Conservation (phyloP, 2,329 filamentous ascomycete genomes). For the Chaetomium olivaceum region DNA sequence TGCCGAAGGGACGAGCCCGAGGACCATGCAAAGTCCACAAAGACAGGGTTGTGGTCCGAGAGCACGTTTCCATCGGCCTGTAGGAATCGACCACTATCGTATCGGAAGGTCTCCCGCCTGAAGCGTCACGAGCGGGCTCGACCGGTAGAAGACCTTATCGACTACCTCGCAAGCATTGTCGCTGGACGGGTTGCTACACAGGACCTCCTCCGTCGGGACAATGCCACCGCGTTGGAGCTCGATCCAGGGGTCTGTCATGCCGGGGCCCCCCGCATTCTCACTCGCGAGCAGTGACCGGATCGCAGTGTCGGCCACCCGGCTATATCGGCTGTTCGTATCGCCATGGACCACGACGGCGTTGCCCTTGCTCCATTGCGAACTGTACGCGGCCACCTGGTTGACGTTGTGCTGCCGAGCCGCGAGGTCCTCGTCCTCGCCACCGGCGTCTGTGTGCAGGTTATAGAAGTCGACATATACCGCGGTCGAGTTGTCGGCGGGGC, state of each 20-base stretch:
- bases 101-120: conserved; percentile 54
- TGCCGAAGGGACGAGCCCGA: conserved; percentile 43
- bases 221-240: conserved; percentile 52
- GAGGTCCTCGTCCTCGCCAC: conserved; percentile 54
- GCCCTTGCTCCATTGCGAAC: conserved; percentile 55
- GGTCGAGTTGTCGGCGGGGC: conserved; percentile 36
- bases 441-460: conserved; percentile 68
- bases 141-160: conserved; percentile 66
- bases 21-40: conserved; percentile 54
- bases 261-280: conserved; percentile 41
- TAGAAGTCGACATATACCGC: conserved; percentile 61
- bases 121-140: conserved; percentile 49
- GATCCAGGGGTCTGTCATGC: conserved; percentile 61
- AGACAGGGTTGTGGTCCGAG: conserved; percentile 65
- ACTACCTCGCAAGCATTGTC: conserved; percentile 62
- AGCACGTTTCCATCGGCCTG: conserved; percentile 57
- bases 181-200: conserved; percentile 58
- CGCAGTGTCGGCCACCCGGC: conserved; percentile 55
- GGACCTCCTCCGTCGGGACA: conserved; percentile 45
- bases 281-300: conserved; percentile 46
- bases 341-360: conserved; percentile 65
- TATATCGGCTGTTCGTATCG: conserved; percentile 67
- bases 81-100: conserved; percentile 58
- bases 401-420: conserved; percentile 60
- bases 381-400: conserved; percentile 59